Conservation (phyloP, 2,329 filamentous ascomycete genomes). For the Ascochyta viciae-villosae region DNA sequence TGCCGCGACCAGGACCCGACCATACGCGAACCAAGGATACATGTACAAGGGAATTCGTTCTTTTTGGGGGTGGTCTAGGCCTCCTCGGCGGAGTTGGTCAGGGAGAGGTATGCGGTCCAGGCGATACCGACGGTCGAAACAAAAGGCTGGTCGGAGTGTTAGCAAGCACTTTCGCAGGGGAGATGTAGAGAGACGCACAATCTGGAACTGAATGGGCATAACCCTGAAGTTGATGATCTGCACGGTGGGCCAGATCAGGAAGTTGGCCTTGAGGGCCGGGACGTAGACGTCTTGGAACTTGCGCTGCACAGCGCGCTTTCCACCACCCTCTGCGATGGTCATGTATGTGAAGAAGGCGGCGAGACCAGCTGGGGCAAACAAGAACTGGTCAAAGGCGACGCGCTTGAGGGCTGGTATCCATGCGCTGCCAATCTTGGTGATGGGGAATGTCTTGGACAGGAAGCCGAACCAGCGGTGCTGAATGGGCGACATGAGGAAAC, state of each 20-base stretch:
- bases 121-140: slow-evolving; percentile 95
- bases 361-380: slow-evolving; percentile 90
- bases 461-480: slow-evolving; percentile 97
- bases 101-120: slow-evolving; percentile 95
- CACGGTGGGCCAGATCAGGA: slow-evolving; percentile 90
- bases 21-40: slow-evolving; percentile 22
- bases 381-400: slow-evolving; percentile 88
- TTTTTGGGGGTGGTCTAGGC: slow-evolving; percentile 39
- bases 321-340: slow-evolving; percentile 93
- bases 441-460: slow-evolving; percentile 80
- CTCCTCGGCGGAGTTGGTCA: slow-evolving; percentile 87
- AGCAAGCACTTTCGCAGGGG: slow-evolving; percentile 4
- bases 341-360: slow-evolving; percentile 93
- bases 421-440: slow-evolving; percentile 73
- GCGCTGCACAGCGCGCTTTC: slow-evolving; percentile 75
- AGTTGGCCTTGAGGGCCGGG: slow-evolving; percentile 94
- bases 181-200: slow-evolving; percentile 68
- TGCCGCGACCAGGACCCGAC: slow-evolving; percentile 19
- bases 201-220: slow-evolving; percentile 94
- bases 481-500: slow-evolving; percentile 92
- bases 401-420: slow-evolving; percentile 84
- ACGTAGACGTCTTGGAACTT: slow-evolving; percentile 96
- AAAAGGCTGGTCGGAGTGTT: slow-evolving; percentile 71
- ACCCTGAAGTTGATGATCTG: slow-evolving; percentile 96
- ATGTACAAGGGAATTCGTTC: slow-evolving; percentile 28